These are phyloP conservation scores for Selaginella moellendorffii DNA, from an alignment of 75 land plant species.

Conservation along the genomic window DNA sequence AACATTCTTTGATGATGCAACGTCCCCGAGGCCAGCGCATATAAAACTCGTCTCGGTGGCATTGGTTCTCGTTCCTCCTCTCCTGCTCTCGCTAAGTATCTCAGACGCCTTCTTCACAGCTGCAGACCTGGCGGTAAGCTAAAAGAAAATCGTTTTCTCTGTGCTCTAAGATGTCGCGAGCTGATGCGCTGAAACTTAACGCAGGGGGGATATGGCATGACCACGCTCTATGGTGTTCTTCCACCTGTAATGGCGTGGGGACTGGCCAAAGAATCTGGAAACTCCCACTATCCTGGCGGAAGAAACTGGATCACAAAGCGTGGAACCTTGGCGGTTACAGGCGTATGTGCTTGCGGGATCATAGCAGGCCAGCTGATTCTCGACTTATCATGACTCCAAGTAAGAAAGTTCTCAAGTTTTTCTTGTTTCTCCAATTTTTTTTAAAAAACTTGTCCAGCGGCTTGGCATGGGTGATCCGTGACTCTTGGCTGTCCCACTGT, in stretches of 20 bases:
- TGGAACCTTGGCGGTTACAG: not conserved
- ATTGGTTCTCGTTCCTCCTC: conserved; percentile 40
- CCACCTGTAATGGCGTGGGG: conserved; percentile 85
- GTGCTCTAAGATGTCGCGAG: not conserved
- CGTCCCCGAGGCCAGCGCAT: too few relatives aligned
- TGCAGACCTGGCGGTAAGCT: conserved; percentile 56
- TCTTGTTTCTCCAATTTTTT: too few relatives aligned
- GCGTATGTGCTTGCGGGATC: not conserved
- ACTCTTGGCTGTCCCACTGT: too few relatives aligned
- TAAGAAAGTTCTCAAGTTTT: too few relatives aligned
- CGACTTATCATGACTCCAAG: not conserved
- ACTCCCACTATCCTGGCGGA: not conserved
- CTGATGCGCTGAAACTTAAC: not conserved
- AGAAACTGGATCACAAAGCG: not conserved
- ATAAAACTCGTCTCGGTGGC: conserved; percentile 15
- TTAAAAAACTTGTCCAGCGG: too few relatives aligned
- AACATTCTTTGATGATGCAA: not conserved
- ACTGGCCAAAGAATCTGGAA: not conserved
- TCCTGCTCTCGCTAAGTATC: conserved; percentile 35
- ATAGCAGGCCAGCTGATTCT: not conserved
- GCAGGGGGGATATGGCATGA: conserved; percentile 78
- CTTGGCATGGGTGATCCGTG: too few relatives aligned
- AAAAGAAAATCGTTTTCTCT: not conserved
- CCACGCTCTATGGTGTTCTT: conserved; percentile 53
- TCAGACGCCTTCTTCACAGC: conserved; percentile 69